Percentiles rank a stretch among this genome's conserved stretches.
phyloP scores from a whole-genome alignment of 768 basidiomycete genomes.

The Pleurotus giganteus region DNA sequence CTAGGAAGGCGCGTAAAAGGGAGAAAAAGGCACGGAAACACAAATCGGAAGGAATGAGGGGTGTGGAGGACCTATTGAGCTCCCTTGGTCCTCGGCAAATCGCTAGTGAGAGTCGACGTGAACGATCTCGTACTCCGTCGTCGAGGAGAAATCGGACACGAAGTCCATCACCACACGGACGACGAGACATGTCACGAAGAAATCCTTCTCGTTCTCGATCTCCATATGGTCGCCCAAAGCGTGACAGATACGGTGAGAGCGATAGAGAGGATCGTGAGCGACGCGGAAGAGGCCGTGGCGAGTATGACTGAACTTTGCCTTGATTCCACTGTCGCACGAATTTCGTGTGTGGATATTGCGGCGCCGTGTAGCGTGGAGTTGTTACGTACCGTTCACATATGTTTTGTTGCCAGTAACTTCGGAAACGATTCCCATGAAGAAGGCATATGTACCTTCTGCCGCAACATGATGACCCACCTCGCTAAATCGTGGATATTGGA shows the following conservation, averaged over 20 bases:
- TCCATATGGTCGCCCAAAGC: background rate
- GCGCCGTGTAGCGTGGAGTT: background rate
- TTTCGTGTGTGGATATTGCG: background rate
- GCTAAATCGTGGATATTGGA: too few species aligned
- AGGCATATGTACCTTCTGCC: background rate
- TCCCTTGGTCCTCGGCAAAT: slow-evolving; percentile 39
- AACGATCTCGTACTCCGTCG: slow-evolving; percentile 20
- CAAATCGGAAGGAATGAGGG: slow-evolving; percentile 63
- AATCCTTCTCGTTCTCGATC: background rate
- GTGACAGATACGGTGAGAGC: slow-evolving; percentile 6
- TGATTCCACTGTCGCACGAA: background rate
- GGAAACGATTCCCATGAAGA: background rate
- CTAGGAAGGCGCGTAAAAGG: slow-evolving; percentile 71
- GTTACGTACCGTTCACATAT: background rate
- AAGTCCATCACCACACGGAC: slow-evolving; percentile 12
- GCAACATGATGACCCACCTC: background rate
- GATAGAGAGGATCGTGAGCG: background rate
- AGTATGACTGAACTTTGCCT: background rate
- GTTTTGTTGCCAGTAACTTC: background rate
- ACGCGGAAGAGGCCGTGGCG: background rate
- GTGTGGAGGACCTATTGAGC: slow-evolving; percentile 64
- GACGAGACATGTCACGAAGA: background rate
- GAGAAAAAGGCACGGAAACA: slow-evolving; percentile 61
- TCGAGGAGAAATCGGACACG: slow-evolving; percentile 16
- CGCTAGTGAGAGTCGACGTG: slow-evolving; percentile 15